Evolutionary conservation across 2,329 filamentous ascomycete species (phyloP).

Genomic region (Fusarium acutatum): DNA sequence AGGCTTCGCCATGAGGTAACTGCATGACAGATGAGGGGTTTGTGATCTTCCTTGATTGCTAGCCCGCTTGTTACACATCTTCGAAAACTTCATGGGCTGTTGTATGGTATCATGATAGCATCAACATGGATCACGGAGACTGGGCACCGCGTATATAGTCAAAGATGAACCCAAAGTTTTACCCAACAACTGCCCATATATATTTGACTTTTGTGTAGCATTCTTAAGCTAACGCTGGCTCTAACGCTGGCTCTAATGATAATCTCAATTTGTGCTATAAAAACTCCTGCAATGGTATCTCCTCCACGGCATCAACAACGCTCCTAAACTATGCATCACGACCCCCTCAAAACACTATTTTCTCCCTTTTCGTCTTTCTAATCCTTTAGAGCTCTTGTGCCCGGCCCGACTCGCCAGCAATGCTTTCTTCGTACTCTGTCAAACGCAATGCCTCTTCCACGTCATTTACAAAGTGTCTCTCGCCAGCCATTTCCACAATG

Average conservation of each 20-base stretch:
- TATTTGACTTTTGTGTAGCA: not conserved
- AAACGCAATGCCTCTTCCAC: conserved; percentile 85
- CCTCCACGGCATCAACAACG: conserved; percentile 1
- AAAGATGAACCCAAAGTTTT: not conserved
- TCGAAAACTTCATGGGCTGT: not conserved
- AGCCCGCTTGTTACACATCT: not conserved
- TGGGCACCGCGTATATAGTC: not conserved
- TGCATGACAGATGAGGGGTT: not conserved
- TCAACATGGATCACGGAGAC: not conserved
- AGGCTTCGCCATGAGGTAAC: not conserved
- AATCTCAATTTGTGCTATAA: not conserved
- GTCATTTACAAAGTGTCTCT: conserved; percentile 79
- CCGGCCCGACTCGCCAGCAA: conserved; percentile 39
- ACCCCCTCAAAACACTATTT: not conserved
- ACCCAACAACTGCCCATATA: not conserved
- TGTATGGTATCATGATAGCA: not conserved
- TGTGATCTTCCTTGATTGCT: not conserved
- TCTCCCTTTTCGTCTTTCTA: not conserved
- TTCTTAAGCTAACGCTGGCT: not conserved
- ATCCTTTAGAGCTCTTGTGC: conserved; percentile 1
- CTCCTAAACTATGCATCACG: not conserved
- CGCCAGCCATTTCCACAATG: conserved; percentile 83
- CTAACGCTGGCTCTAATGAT: conserved; percentile 7
- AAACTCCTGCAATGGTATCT: conserved; percentile 21
- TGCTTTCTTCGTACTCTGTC: conserved; percentile 75